Conservation (phyloP, 306 rosid genomes). For the Corylus avellana region DNA sequence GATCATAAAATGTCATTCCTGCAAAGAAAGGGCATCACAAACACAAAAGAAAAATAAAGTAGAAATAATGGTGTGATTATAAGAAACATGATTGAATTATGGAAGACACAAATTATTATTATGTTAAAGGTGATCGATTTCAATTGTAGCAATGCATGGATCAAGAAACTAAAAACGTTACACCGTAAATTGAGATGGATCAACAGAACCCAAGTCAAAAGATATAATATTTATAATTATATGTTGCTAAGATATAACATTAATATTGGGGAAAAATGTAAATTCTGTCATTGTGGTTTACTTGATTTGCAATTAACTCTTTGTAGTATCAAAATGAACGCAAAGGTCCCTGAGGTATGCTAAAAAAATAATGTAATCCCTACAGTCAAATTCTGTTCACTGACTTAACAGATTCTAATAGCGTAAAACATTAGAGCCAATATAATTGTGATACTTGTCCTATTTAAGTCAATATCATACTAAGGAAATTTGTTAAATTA, state of each 20-base stretch:
- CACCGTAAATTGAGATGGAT: neutral
- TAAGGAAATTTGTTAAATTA: no score
- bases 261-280: neutral
- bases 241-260: neutral
- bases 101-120: neutral
- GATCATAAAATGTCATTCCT: conserved; percentile 58
- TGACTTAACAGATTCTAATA: no score
- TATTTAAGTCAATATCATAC: no score
- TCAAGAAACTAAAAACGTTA: conserved; percentile 15
- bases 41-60: neutral
- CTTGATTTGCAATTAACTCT: no score
- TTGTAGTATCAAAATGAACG: no score
- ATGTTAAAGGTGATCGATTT: conserved; percentile 6
- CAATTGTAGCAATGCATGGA: conserved; percentile 11
- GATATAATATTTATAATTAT: no score
- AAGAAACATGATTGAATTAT: neutral
- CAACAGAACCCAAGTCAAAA: neutral
- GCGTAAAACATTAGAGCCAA: no score
- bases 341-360: no score
- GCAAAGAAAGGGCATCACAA: conserved; percentile 21
- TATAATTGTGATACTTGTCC: no score
- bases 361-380: no score
- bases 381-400: no score
- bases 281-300: no score
- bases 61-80: neutral